Conservation (phyloP, 805 yeast genomes). For the Scheffersomyces coipomensis region DNA sequence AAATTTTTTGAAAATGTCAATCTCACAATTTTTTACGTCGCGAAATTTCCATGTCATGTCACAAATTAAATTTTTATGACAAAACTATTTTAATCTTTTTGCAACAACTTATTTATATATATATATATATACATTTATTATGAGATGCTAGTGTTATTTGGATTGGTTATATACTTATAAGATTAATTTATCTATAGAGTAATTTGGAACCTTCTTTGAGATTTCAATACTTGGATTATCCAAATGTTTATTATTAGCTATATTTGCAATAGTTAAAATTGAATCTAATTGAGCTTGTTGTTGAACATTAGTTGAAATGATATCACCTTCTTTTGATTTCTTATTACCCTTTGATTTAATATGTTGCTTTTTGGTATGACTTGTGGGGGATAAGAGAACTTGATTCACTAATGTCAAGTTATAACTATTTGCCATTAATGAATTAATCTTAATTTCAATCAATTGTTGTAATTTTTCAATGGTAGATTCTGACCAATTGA, state of each 20-base stretch:
- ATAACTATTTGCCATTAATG: conserved; percentile 41
- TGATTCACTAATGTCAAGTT: conserved; percentile 48
- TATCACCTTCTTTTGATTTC: conserved; percentile 22
- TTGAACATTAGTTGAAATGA: conserved; percentile 16
- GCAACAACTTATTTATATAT: too few species aligned
- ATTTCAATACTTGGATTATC: conserved; percentile 28
- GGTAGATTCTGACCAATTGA: conserved; percentile 58
- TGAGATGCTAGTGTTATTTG: too few species aligned
- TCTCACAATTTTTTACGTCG: too few species aligned
- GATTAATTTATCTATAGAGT: conserved; percentile 46
- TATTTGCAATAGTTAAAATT: conserved; percentile 29
- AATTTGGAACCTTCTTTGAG: conserved; percentile 49
- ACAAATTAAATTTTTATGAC: too few species aligned
- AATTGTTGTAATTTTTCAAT: conserved; percentile 43
- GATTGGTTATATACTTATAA: too few species aligned
- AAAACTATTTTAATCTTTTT: too few species aligned
- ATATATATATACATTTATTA: too few species aligned
- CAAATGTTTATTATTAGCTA: conserved; percentile 22
- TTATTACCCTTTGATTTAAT: conserved; percentile 23
- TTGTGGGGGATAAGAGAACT: conserved; percentile 22
- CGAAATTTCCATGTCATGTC: too few species aligned
- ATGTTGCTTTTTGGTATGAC: conserved; percentile 18
- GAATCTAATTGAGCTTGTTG: conserved; percentile 32
- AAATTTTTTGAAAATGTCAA: too few species aligned
- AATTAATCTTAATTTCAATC: conserved; percentile 48